These are phyloP conservation scores for Nicotiana attenuata DNA, from an alignment of 257 asterid species.

Conservation along the genomic window DNA sequence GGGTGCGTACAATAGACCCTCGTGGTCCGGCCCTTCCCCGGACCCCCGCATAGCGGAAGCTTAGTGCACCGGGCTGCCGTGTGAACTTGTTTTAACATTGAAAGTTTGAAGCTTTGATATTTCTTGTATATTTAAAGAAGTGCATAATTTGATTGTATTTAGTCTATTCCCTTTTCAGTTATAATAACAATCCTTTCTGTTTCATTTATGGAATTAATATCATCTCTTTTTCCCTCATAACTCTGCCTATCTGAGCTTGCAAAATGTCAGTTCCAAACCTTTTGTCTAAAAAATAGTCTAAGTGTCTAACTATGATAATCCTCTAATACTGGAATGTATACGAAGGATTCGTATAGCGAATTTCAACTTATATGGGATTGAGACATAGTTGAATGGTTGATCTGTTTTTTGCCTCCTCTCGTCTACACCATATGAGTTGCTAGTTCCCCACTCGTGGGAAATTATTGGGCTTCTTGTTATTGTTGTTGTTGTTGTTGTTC, in stretches of 20 bases:
- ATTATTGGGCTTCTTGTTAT: too few species aligned
- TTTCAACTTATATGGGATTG: neutral
- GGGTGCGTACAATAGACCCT: too few species aligned
- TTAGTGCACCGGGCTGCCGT: too few species aligned
- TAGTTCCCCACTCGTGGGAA: too few species aligned
- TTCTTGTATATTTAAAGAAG: neutral
- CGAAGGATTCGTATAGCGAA: neutral
- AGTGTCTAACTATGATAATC: neutral
- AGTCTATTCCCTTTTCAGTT: neutral
- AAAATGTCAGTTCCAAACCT: neutral
- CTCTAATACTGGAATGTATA: neutral
- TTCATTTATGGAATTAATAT: neutral
- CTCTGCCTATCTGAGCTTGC: neutral
- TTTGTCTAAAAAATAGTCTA: neutral
- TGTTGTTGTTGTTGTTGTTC: neutral
- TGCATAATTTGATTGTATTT: neutral
- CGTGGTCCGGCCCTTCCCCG: too few species aligned
- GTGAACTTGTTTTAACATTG: neutral
- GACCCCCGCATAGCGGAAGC: too few species aligned
- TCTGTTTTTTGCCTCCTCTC: neutral
- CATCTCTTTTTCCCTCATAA: neutral
- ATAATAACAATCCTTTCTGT: neutral
- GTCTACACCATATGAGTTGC: neutral
- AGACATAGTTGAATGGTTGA: neutral
- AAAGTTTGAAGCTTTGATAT: neutral